Conservation (phyloP, 441 rosid species). For the Manihot esculenta region DNA sequence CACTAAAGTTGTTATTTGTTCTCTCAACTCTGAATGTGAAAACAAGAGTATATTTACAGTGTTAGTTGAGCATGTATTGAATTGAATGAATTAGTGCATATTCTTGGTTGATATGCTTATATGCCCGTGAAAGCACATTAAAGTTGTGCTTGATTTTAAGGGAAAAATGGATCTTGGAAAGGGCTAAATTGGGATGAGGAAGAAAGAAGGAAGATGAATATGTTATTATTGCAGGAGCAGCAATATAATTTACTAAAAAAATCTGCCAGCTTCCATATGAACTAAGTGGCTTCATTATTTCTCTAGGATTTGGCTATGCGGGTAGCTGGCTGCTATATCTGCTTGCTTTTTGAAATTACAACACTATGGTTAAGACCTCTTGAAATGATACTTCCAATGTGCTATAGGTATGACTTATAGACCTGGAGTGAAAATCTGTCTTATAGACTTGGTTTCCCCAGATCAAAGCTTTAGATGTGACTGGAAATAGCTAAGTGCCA, state of each 20-base stretch:
- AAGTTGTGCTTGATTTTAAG: neutral
- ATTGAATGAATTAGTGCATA: slow-evolving; percentile 1
- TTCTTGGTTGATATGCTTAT: neutral
- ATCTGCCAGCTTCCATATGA: neutral
- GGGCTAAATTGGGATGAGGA: neutral
- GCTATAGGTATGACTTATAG: neutral
- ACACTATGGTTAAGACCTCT: neutral
- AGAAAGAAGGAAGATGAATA: slow-evolving; percentile 1
- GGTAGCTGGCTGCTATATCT: slow-evolving; percentile 17
- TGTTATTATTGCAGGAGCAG: neutral
- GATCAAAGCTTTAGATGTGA: slow-evolving; percentile 5
- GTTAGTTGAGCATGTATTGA: neutral
- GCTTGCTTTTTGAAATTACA: neutral
- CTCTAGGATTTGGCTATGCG: slow-evolving; percentile 2
- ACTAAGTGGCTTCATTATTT: neutral
- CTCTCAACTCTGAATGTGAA: neutral
- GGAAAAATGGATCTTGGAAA: neutral
- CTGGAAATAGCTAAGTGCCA: neutral
- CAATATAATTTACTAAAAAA: neutral
- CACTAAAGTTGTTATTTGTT: slow-evolving; percentile 7
- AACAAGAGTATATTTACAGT: slow-evolving; percentile 1
- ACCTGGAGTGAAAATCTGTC: neutral
- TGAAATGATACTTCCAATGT: neutral
- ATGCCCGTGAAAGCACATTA: neutral
- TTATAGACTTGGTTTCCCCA: slow-evolving; percentile 1